These are phyloP conservation scores for Zygosaccharomyces sapae DNA, from an alignment of 1,139 yeast genomes.

Conservation along the genomic window DNA sequence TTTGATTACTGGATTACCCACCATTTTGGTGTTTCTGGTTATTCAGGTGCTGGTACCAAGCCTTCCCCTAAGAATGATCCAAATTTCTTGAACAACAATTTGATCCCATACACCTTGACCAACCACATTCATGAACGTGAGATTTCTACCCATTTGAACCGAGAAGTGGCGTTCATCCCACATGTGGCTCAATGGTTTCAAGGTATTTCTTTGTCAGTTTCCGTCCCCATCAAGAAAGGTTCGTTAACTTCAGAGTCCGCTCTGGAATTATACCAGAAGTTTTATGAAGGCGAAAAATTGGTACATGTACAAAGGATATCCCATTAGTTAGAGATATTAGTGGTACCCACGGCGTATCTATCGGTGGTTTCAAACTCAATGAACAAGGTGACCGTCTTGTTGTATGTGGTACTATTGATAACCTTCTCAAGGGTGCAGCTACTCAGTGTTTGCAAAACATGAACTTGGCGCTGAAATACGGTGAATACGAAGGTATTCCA, in stretches of 20 bases:
- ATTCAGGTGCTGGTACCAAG: constrained; percentile 98
- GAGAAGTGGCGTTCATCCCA: constrained; percentile 83
- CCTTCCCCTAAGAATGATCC: constrained; percentile 95
- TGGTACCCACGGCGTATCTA: constrained; percentile 89
- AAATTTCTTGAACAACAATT: constrained; percentile 65
- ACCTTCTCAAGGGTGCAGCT: constrained; percentile 95
- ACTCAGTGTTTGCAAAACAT: constrained; percentile 97
- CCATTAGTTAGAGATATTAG: constrained; percentile 88
- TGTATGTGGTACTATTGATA: constrained; percentile 90
- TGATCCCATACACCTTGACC: constrained; percentile 92
- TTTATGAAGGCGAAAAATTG: constrained; percentile 82
- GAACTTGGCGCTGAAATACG: constrained; percentile 82
- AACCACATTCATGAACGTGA: constrained; percentile 96
- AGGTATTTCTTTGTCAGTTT: constrained; percentile 89
- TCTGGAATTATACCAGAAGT: constrained; percentile 79
- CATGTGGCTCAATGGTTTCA: constrained; percentile 99
- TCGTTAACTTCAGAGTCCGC: constrained; percentile 76
- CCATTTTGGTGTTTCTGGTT: constrained; percentile 95
- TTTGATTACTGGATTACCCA: constrained; percentile 64
- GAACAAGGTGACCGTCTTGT: constrained; percentile 87
- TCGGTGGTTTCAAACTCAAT: constrained; percentile 94
- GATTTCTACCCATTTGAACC: constrained; percentile 74
- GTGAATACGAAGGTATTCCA: constrained; percentile 94
- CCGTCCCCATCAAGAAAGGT: constrained; percentile 73
- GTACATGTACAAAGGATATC: constrained; percentile 59